A percentile compares a stretch with the other conserved stretches of the same genome.
Conservation (phyloP, 2,329 filamentous ascomycete species). For the Colletotrichum tanaceti region DNA sequence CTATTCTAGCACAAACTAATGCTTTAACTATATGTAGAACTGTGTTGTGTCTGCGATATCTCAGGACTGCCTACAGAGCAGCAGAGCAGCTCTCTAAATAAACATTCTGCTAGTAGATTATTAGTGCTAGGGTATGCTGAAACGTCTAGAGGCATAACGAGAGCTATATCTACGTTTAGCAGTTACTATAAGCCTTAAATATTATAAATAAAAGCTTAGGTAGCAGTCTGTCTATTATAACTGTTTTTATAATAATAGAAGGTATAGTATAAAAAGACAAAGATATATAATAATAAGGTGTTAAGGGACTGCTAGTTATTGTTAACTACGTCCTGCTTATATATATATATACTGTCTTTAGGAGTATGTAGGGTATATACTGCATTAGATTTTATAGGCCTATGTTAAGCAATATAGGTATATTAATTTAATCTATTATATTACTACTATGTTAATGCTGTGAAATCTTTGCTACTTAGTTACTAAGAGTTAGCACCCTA, state of each 20-base stretch:
- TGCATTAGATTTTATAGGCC: not conserved
- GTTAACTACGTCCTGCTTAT: not conserved
- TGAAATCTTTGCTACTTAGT: not conserved
- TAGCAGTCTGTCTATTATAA: slow-evolving; percentile 12
- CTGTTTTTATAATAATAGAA: not conserved
- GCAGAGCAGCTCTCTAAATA: slow-evolving; percentile 9
- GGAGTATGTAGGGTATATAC: not conserved
- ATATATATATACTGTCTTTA: not conserved
- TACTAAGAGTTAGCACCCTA: not conserved
- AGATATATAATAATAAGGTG: slow-evolving; percentile 1
- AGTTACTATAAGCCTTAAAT: too few species aligned
- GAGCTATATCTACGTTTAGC: too few species aligned
- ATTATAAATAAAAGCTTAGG: slow-evolving; percentile 6
- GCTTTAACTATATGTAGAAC: not conserved
- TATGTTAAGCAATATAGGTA: not conserved
- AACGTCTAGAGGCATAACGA: too few species aligned
- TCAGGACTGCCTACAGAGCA: slow-evolving; percentile 3
- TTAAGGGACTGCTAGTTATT: not conserved
- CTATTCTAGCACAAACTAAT: slow-evolving; percentile 1
- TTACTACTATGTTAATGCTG: not conserved
- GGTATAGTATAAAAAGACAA: not conserved
- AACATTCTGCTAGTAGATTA: too few species aligned
- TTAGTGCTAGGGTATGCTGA: too few species aligned
- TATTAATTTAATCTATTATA: not conserved
- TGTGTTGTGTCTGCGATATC: not conserved